Percentiles rank a stretch among this genome's conserved stretches.
phyloP scores from a whole-genome alignment of 768 basidiomycete genomes.

The Pleurotus djamor region DNA sequence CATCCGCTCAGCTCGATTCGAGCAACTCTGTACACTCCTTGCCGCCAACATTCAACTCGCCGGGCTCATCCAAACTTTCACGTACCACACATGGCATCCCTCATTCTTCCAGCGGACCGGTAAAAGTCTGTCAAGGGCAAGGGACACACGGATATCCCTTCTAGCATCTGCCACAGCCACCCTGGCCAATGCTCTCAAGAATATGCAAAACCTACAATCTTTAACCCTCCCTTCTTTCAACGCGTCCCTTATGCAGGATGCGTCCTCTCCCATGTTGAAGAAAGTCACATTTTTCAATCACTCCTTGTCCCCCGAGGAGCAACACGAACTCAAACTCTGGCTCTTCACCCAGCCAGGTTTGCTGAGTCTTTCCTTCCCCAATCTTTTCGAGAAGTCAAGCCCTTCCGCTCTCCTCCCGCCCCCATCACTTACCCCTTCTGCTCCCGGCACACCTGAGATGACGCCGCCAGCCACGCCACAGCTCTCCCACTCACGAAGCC shows the following conservation, averaged over 20 bases:
- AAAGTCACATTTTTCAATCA: constrained; percentile 34
- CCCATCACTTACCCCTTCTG: constrained; percentile 14
- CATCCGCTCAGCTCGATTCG: constrained; percentile 24
- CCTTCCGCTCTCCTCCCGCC: constrained; percentile 12
- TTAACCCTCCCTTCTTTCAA: constrained; percentile 43
- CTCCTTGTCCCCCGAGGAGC: constrained; percentile 28
- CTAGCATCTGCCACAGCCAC: constrained; percentile 25
- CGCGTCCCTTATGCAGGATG: constrained; percentile 35
- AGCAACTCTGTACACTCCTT: constrained; percentile 32
- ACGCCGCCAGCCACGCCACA: constrained; percentile 8
- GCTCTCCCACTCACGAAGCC: constrained; percentile 8
- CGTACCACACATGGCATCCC: constrained; percentile 40
- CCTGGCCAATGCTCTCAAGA: constrained; percentile 40
- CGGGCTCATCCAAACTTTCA: constrained; percentile 34
- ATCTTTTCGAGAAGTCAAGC: constrained; percentile 23
- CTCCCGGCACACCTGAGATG: constrained; percentile 5
- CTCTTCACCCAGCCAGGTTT: constrained; percentile 18
- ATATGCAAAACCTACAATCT: constrained; percentile 41
- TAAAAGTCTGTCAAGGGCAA: constrained; percentile 36
- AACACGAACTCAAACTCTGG: constrained; percentile 10
- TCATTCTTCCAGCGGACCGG: constrained; percentile 25
- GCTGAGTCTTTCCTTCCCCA: constrained; percentile 11
- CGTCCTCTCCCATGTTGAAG: constrained; percentile 38
- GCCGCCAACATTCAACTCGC: constrained; percentile 36
- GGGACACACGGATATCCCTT: constrained; percentile 37